Conservation (phyloP, 495 filamentous ascomycete species). For the Umbilicaria muhlenbergii region DNA sequence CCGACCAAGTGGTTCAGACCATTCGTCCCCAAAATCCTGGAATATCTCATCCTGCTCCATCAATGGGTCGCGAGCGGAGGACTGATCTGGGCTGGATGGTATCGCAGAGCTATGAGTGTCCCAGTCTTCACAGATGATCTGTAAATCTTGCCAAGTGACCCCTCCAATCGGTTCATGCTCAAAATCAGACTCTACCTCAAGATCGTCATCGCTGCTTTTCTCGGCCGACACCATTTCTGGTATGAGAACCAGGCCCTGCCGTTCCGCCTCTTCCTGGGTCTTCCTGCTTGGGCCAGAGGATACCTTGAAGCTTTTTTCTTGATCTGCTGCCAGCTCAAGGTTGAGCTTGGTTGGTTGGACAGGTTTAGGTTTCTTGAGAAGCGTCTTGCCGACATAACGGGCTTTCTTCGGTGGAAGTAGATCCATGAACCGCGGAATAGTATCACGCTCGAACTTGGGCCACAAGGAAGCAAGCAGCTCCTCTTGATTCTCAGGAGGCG, state of each 20-base stretch:
- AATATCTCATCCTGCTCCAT: background rate
- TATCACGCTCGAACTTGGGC: constrained; percentile 52
- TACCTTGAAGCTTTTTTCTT: constrained; percentile 64
- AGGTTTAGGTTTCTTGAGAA: constrained; percentile 59
- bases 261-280: constrained; percentile 35
- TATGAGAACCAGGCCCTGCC: constrained; percentile 39
- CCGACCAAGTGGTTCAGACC: background rate
- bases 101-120: constrained; percentile 34
- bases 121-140: constrained; percentile 74
- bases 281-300: constrained; percentile 39
- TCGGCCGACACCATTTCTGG: constrained; percentile 33
- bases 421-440: constrained; percentile 51
- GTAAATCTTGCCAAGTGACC: constrained; percentile 56
- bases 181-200: constrained; percentile 40
- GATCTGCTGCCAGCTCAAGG: constrained; percentile 66
- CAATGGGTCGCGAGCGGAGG: background rate
- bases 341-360: constrained; percentile 74
- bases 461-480: constrained; percentile 54
- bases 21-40: constrained; percentile 4
- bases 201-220: constrained; percentile 32
- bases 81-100: constrained; percentile 11
- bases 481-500: constrained; percentile 45
- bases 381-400: constrained; percentile 50
- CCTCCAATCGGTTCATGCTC: constrained; percentile 53
- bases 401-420: constrained; percentile 62